Base-by-base conservation (phyloP, 169 alveolate genomes). In the Babesia ovis region DNA sequence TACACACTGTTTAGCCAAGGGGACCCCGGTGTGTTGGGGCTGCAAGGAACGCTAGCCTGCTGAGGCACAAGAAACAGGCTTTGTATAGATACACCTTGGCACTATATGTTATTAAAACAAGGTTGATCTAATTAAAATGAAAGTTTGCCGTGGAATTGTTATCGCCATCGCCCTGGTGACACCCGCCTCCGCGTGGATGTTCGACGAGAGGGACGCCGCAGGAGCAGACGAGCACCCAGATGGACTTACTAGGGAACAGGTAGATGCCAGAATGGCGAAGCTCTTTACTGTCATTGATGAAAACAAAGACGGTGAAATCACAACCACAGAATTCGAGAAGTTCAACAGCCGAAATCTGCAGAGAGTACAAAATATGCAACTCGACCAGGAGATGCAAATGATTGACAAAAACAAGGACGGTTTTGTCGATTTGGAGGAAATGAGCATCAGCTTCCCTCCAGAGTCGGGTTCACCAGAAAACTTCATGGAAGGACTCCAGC, bases 371-470 rank as follows among this genome's bases (percentile, higher is more conserved):
- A 58, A 75, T 66, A 77, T 83, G 70, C 93, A 89, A 74, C 76
- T 89, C 60, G 85, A 83, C 35, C 83, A 54, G 34, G 93, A 89
- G 75, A 80, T 89, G 91, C 79, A 74, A 37, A 83, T 75, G 55
- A 73, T 89, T 2, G 93, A 89, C 83, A 34, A 50, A 41, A 84
- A 89, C 74, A 85, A 80, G 64, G 93, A 89, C 75, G 93, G 93
- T 3, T 56, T 61, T 22, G 66, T 80, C 34, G 80, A 82, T 25
- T 67, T 89, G 37, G 72, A 77, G 31, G 93, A 89, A 80, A 75
- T 89, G 31, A 77, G 76, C 56, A 80, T 72, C 18, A 85, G 89
- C 16, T 85, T 89, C 77, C 75, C 88, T 3, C 83, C 70, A 39
- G 87, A 84, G 20, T 70, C 75, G 29, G 91, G 86, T 50, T 64